Percentiles rank a stretch among this genome's conserved stretches.
phyloP scores from a whole-genome alignment of 1,284 basidiomycete genomes.

The Takashimella tepidaria region DNA sequence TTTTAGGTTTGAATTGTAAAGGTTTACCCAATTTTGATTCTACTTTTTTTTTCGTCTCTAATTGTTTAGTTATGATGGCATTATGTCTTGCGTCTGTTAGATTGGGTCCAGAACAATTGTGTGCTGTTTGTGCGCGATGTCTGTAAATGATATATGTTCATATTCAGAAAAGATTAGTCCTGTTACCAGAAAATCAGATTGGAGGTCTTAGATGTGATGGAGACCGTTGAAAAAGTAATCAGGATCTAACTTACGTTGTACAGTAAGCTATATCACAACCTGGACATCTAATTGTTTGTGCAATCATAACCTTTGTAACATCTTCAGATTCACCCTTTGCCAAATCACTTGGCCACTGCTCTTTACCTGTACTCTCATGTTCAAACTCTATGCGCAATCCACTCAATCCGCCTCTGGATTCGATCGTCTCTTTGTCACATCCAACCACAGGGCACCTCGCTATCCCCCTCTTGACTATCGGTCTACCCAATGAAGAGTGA shows the following conservation, averaged over 20 bases:
- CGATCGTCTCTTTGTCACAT: conserved; percentile 33
- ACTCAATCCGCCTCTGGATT: conserved; percentile 26
- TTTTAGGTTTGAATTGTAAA: conserved; percentile 10
- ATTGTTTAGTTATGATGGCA: conserved; percentile 19
- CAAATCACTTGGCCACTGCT: conserved; percentile 3
- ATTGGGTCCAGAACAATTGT: conserved; percentile 30
- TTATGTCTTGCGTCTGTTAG: conserved; percentile 25
- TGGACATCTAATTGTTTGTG: conserved; percentile 29
- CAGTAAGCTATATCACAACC: conserved; percentile 35
- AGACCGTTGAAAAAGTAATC: not conserved
- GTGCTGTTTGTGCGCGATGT: conserved; percentile 26
- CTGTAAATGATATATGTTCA: conserved; percentile 14
- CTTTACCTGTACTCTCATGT: not conserved
- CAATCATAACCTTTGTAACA: conserved; percentile 17
- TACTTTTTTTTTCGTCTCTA: conserved; percentile 28
- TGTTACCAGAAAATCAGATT: too few species aligned
- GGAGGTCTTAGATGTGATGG: not conserved
- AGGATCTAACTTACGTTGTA: conserved; percentile 22
- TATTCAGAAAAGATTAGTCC: too few species aligned
- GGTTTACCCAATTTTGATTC: conserved; percentile 28
- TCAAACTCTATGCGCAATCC: too few species aligned
- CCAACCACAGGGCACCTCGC: conserved; percentile 20
- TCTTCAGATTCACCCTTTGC: conserved; percentile 7
- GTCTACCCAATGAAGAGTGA: conserved; percentile 8
- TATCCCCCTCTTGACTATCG: conserved; percentile 11